A percentile compares a stretch with the other conserved stretches of the same genome.
Conservation (phyloP, 2,329 filamentous ascomycete genomes). For the Aureobasidium sp. region DNA sequence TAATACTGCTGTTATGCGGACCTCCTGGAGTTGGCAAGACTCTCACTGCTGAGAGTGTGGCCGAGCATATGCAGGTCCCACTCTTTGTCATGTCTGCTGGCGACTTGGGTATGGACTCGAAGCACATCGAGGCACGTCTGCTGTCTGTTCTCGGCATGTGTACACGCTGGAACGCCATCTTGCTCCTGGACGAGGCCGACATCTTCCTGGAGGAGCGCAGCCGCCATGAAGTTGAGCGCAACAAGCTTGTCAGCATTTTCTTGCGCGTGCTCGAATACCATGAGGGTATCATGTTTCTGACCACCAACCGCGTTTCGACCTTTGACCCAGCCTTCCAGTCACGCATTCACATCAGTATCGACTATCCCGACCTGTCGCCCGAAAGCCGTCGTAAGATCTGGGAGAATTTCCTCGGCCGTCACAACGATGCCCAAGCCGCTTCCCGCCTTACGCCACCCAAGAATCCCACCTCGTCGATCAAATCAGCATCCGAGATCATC, state of each 20-base stretch:
- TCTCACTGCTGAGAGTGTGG: slow-evolving; percentile 41
- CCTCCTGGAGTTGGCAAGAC: slow-evolving; percentile 49
- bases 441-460: slow-evolving; percentile 17
- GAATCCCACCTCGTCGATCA: slow-evolving; percentile 18
- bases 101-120: slow-evolving; percentile 39
- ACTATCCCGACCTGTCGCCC: slow-evolving; percentile 33
- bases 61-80: slow-evolving; percentile 43
- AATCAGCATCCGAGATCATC: background rate
- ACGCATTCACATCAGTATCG: slow-evolving; percentile 36
- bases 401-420: slow-evolving; percentile 34
- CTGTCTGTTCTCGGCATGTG: slow-evolving; percentile 40
- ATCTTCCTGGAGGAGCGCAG: slow-evolving; percentile 33
- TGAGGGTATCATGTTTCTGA: slow-evolving; percentile 38
- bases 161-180: slow-evolving; percentile 42
- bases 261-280: slow-evolving; percentile 29
- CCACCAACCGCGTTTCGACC: slow-evolving; percentile 36
- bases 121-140: slow-evolving; percentile 36
- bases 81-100: slow-evolving; percentile 42
- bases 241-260: slow-evolving; percentile 38
- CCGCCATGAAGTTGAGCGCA: slow-evolving; percentile 34
- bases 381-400: slow-evolving; percentile 33
- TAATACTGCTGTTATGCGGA: slow-evolving; percentile 43
- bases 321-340: slow-evolving; percentile 40
- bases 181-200: slow-evolving; percentile 44
- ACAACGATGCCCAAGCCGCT: slow-evolving; percentile 20